phyloP scores from a whole-genome alignment of 169 alveolate genomes.

The Eimeria praecox region DNA sequence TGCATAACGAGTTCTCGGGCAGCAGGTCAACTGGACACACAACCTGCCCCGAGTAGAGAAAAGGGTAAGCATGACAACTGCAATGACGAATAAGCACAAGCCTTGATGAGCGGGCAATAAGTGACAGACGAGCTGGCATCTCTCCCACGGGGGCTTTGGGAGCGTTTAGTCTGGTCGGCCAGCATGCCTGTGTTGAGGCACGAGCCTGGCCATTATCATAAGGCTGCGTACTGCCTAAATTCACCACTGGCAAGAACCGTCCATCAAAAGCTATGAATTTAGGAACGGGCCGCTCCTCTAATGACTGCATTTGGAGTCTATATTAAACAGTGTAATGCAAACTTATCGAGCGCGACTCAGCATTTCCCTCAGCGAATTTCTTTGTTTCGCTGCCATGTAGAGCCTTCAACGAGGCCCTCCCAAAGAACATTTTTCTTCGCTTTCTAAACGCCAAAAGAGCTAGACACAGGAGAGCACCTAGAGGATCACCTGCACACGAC shows the following conservation, averaged over 20 bases:
- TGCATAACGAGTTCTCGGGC: background rate
- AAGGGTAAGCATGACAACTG: no score
- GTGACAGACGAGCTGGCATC: background rate
- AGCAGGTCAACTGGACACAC: background rate
- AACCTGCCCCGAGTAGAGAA: background rate
- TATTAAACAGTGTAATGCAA: background rate
- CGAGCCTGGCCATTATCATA: no score
- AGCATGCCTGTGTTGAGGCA: background rate
- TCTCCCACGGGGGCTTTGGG: background rate
- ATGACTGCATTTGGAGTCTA: no score
- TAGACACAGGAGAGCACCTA: background rate
- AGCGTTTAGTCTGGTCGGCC: background rate
- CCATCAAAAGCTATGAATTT: no score
- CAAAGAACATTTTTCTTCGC: background rate
- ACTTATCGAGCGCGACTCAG: background rate
- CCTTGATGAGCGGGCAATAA: background rate
- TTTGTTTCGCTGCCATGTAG: background rate
- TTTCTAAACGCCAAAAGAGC: background rate
- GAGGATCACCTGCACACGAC: background rate
- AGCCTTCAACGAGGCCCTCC: background rate
- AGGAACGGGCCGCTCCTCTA: no score
- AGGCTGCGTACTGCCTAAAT: no score
- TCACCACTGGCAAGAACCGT: no score
- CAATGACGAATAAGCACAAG: background rate
- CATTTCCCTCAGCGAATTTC: background rate